Conservation (phyloP, 306 rosid species). For the Mucuna pruriens region DNA sequence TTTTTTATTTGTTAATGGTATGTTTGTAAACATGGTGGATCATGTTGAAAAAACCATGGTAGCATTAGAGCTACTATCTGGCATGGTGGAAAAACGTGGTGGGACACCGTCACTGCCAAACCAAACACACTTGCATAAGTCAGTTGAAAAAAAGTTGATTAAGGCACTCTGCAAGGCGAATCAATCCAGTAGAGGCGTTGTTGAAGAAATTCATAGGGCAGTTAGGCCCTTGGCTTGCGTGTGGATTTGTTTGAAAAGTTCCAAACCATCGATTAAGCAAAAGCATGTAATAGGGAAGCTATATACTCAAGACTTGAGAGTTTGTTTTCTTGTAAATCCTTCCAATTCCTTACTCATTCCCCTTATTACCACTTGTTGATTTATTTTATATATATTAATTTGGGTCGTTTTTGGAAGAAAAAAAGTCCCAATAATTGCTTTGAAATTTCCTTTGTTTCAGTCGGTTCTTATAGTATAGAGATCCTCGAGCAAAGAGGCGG, state of each 20-base stretch:
- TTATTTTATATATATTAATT: slow-evolving; percentile 13
- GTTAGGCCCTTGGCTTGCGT: background rate
- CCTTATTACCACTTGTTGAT: background rate
- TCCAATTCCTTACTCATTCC: too few species aligned
- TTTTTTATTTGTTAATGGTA: background rate
- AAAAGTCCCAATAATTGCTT: slow-evolving; percentile 2
- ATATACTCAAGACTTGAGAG: too few species aligned
- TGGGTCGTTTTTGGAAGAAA: background rate
- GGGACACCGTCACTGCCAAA: background rate
- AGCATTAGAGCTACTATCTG: background rate
- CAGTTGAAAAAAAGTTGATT: background rate
- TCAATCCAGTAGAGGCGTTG: background rate
- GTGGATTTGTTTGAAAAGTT: background rate
- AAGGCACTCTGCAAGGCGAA: slow-evolving; percentile 1
- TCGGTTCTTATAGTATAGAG: slow-evolving; percentile 91
- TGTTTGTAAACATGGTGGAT: background rate
- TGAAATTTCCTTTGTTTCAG: slow-evolving; percentile 58
- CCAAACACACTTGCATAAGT: background rate
- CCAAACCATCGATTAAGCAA: background rate
- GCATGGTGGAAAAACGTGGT: background rate
- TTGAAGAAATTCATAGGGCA: background rate
- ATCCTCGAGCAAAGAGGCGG: slow-evolving; percentile 90
- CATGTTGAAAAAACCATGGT: background rate
- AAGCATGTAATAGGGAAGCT: background rate
- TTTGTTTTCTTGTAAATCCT: background rate